Evolutionary conservation across 2,329 filamentous ascomycete genomes (phyloP).

Genomic region (Cercospora nicotianae): DNA sequence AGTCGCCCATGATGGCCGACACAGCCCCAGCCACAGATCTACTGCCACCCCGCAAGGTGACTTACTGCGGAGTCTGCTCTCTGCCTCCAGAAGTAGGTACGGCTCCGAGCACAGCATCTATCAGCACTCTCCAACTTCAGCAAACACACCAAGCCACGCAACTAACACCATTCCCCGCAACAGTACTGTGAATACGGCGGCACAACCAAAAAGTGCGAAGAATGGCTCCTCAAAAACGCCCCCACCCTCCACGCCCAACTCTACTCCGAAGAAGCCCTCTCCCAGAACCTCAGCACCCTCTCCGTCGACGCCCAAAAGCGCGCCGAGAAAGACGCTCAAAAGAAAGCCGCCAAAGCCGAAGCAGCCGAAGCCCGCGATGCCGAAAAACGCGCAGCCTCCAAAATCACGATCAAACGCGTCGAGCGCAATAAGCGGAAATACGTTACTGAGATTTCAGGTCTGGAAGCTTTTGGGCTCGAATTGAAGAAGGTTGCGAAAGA

Average conservation of each 20-base stretch:
- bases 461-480: slow-evolving; percentile 88
- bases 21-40: slow-evolving; percentile 29
- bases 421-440: slow-evolving; percentile 98
- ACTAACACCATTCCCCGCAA: slow-evolving; percentile 13
- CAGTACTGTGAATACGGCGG: slow-evolving; percentile 99
- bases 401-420: slow-evolving; percentile 90
- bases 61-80: slow-evolving; percentile 67
- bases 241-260: slow-evolving; percentile 72
- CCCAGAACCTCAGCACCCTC: slow-evolving; percentile 79
- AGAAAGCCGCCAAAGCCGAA: slow-evolving; percentile 94
- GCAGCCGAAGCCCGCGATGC: slow-evolving; percentile 80
- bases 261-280: slow-evolving; percentile 75
- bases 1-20: slow-evolving; percentile 35
- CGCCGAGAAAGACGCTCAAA: slow-evolving; percentile 91
- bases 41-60: slow-evolving; percentile 52
- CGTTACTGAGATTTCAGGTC: slow-evolving; percentile 85
- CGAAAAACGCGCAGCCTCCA: slow-evolving; percentile 77
- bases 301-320: slow-evolving; percentile 91
- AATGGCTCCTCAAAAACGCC: slow-evolving; percentile 82
- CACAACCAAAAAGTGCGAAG: slow-evolving; percentile 93
- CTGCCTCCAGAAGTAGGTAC: slow-evolving; percentile 66
- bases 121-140: background rate
- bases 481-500: slow-evolving; percentile 81
- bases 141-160: too few relatives aligned
- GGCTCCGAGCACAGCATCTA: slow-evolving; percentile 26